Evolutionary conservation across 805 yeast species (phyloP).

Genomic region (Starmera dryadoides): DNA sequence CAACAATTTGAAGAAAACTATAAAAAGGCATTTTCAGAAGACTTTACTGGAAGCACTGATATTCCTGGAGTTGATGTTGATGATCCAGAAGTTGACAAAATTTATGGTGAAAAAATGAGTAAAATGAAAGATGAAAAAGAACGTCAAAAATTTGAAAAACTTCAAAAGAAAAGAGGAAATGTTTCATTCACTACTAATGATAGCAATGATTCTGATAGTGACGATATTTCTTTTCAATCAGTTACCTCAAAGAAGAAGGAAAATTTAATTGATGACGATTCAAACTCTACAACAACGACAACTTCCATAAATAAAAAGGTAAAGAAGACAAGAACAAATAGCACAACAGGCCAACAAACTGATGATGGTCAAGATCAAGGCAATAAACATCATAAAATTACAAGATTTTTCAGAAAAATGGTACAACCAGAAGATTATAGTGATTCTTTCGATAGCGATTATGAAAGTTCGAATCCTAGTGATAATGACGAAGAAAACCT

Average conservation of each 20-base stretch:
- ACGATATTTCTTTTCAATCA: slow-evolving; percentile 15
- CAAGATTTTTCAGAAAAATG: slow-evolving; percentile 12
- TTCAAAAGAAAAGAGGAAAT: neutral
- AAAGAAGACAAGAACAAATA: too few relatives aligned
- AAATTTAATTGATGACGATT: neutral
- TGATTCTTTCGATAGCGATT: neutral
- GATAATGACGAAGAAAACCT: slow-evolving; percentile 14
- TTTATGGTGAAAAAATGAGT: slow-evolving; percentile 12
- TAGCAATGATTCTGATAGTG: slow-evolving; percentile 9
- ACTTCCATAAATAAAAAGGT: too few relatives aligned
- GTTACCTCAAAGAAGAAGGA: slow-evolving; percentile 2
- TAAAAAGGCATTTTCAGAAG: slow-evolving; percentile 1
- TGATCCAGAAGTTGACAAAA: slow-evolving; percentile 6
- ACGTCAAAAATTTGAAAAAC: neutral
- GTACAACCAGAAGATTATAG: slow-evolving; percentile 6
- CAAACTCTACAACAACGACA: neutral
- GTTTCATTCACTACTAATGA: too few relatives aligned
- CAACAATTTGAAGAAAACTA: slow-evolving; percentile 5
- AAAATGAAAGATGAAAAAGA: slow-evolving; percentile 8
- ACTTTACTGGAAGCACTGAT: slow-evolving; percentile 2
- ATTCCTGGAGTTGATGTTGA: neutral
- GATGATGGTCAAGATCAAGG: slow-evolving; percentile 4
- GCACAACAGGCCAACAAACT: too few relatives aligned
- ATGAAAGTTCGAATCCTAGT: slow-evolving; percentile 1
- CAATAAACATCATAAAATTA: slow-evolving; percentile 8